Evolutionary conservation across 2,329 filamentous ascomycete species (phyloP).

Genomic region (Ophiostoma ulmi): DNA sequence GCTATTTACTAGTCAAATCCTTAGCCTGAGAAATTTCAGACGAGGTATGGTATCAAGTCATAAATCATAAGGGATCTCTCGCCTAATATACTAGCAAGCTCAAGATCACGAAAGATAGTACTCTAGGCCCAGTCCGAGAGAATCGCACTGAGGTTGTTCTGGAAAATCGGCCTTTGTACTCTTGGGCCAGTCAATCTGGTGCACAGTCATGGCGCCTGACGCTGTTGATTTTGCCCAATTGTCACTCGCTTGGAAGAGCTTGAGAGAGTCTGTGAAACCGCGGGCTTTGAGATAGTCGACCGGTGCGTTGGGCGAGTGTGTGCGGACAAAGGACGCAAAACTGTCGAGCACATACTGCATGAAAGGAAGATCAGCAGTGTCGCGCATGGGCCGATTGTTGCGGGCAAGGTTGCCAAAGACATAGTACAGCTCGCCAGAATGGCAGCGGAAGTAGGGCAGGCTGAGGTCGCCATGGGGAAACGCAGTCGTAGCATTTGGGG

Average conservation of each 20-base stretch:
- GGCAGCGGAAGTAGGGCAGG: slow-evolving; percentile 47
- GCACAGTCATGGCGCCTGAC: slow-evolving; percentile 37
- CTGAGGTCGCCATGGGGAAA: slow-evolving; percentile 41
- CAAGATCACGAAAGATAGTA: slow-evolving; percentile 35
- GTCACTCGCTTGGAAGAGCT: slow-evolving; percentile 31
- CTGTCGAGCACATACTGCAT: slow-evolving; percentile 42
- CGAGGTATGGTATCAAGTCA: slow-evolving; percentile 11
- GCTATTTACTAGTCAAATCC: not conserved
- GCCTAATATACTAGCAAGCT: not conserved
- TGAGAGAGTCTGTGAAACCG: slow-evolving; percentile 34
- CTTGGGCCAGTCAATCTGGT: slow-evolving; percentile 44
- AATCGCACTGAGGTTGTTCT: slow-evolving; percentile 48
- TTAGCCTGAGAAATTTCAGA: not conserved
- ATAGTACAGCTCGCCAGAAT: slow-evolving; percentile 52
- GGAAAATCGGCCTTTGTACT: slow-evolving; percentile 39
- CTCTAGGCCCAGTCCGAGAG: slow-evolving; percentile 41
- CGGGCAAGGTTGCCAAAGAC: slow-evolving; percentile 48
- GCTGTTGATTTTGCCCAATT: slow-evolving; percentile 37
- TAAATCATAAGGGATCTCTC: slow-evolving; percentile 13
- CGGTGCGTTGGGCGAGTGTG: slow-evolving; percentile 48
- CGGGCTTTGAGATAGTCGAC: slow-evolving; percentile 41
- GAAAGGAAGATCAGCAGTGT: slow-evolving; percentile 40
- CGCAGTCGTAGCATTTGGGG: slow-evolving; percentile 35
- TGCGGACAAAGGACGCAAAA: slow-evolving; percentile 48
- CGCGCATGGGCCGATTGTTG: slow-evolving; percentile 42